Conservation (phyloP, 192 early-diverging fungal genomes). For the Paraglomus brasilianum region DNA sequence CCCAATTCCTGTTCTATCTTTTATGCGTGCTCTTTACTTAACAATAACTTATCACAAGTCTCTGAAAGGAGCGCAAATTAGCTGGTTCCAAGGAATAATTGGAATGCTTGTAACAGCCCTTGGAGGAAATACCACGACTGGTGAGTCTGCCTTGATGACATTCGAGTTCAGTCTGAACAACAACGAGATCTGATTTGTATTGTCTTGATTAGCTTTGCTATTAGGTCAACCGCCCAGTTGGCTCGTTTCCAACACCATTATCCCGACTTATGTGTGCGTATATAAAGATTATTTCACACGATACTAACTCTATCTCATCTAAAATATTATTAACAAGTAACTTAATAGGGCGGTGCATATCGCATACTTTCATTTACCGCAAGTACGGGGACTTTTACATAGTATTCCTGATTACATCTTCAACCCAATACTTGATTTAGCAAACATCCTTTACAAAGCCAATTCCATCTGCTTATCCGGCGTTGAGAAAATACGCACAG, state of each 20-base stretch:
- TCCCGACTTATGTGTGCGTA: conserved; percentile 16
- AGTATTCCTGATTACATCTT: not conserved
- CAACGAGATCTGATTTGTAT: no score
- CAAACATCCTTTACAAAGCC: not conserved
- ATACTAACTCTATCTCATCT: not conserved
- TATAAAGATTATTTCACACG: not conserved
- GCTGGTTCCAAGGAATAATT: conserved; percentile 25
- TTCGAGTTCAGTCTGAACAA: no score
- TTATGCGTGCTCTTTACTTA: conserved; percentile 12
- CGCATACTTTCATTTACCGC: not conserved
- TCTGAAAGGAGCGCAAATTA: conserved; percentile 3
- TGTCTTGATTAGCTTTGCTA: not conserved
- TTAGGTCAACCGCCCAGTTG: conserved; percentile 9
- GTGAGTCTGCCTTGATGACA: not conserved
- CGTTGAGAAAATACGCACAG: not conserved
- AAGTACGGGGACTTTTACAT: not conserved
- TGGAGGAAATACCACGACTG: conserved; percentile 17
- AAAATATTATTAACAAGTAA: not conserved
- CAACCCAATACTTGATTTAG: conserved; percentile 3
- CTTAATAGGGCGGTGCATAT: not conserved
- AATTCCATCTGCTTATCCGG: conserved; percentile 10
- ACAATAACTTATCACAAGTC: not conserved
- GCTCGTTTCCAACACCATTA: conserved; percentile 18
- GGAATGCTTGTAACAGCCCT: conserved; percentile 4
- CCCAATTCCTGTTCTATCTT: conserved; percentile 7